Evolutionary conservation across 2,329 filamentous ascomycete species (phyloP).

Genomic region (Sclerotinia trifoliorum): DNA sequence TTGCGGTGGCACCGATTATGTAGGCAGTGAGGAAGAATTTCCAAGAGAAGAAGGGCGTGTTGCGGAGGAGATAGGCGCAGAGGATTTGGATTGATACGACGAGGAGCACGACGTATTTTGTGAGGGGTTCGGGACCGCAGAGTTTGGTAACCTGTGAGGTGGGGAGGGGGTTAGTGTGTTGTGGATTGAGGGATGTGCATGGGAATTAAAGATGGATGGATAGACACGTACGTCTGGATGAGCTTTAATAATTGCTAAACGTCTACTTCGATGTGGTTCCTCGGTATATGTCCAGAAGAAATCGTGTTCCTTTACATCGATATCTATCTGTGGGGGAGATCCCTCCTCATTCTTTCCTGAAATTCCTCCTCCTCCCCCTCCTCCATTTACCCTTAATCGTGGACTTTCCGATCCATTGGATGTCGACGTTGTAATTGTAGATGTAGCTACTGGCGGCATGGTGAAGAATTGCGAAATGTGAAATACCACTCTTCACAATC

Average conservation of each 20-base stretch:
- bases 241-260: conserved; percentile 94
- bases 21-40: conserved; percentile 86
- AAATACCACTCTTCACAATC: neutral
- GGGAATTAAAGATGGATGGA: neutral
- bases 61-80: conserved; percentile 73
- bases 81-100: conserved; percentile 81
- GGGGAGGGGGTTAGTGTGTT: neutral
- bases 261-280: conserved; percentile 88
- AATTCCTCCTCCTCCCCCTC: neutral
- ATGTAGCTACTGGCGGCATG: conserved; percentile 20
- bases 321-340: conserved; percentile 22
- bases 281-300: conserved; percentile 99
- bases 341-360: conserved; percentile 4
- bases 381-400: conserved; percentile 13
- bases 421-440: conserved; percentile 13
- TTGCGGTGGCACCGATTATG: conserved; percentile 87
- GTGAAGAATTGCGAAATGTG: neutral
- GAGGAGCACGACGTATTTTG: conserved; percentile 83
- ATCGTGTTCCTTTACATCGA: conserved; percentile 39
- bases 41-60: conserved; percentile 78
- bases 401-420: conserved; percentile 16
- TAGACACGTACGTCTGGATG: conserved; percentile 76
- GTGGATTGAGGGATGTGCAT: neutral
- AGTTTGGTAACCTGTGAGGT: conserved; percentile 79
- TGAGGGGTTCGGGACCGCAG: conserved; percentile 92